Percentiles rank a stretch among this genome's conserved stretches.
Evolutionary conservation across 352 stramenopile species (phyloP).

Genomic region (Saprolegnia diclina): DNA sequence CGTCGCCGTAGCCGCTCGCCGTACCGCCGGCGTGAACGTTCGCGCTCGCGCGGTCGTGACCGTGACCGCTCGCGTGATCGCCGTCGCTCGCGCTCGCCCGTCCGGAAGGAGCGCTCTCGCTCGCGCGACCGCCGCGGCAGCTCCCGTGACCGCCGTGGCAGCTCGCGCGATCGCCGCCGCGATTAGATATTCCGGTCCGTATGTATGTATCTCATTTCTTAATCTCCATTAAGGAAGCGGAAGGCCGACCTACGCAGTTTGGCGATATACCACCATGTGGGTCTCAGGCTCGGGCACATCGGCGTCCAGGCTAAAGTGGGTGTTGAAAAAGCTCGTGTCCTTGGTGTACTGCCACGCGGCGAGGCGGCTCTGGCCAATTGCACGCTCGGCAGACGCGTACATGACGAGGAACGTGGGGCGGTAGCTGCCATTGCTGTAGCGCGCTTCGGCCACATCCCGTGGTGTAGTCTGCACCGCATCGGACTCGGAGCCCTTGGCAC

Average conservation of each 20-base stretch:
- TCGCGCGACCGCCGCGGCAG: conserved; percentile 10
- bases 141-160: conserved; percentile 22
- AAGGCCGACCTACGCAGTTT: not conserved
- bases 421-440: conserved; percentile 28
- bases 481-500: conserved; percentile 58
- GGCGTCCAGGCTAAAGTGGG: conserved; percentile 60
- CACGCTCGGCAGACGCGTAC: conserved; percentile 47
- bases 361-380: conserved; percentile 44
- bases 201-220: conserved; percentile 5
- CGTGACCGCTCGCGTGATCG: conserved; percentile 33
- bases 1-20: conserved; percentile 34
- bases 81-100: conserved; percentile 28
- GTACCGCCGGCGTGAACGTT: conserved; percentile 47
- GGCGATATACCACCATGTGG: conserved; percentile 57
- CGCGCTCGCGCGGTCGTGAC: conserved; percentile 35
- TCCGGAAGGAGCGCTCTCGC: conserved; percentile 30
- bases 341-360: conserved; percentile 40
- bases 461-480: conserved; percentile 58
- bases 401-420: conserved; percentile 62
- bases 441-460: conserved; percentile 31
- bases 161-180: not conserved
- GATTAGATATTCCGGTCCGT: not conserved
- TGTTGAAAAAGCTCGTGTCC: conserved; percentile 58
- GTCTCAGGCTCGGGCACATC: conserved; percentile 50
- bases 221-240: not conserved